Evolutionary conservation across 1,284 basidiomycete species (phyloP).

Genomic region (Nidula niveotomentosa): DNA sequence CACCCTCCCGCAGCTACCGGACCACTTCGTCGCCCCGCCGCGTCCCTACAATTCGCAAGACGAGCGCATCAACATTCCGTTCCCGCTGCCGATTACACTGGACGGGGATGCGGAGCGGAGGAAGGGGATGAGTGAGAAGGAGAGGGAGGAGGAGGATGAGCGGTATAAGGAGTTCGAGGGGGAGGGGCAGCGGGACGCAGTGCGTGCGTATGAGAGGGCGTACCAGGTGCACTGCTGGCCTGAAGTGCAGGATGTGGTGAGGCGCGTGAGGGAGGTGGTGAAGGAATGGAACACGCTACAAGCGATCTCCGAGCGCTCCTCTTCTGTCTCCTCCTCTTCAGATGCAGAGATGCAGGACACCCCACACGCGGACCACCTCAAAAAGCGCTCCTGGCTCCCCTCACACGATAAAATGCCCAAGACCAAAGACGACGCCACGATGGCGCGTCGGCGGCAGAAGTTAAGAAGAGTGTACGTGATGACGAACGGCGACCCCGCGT

Average conservation of each 20-base stretch:
- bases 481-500: constrained; percentile 51
- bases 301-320: not conserved
- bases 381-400: no score
- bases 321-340: no score
- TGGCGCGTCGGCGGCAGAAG: constrained; percentile 10
- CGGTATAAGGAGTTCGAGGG: not conserved
- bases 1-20: constrained; percentile 37
- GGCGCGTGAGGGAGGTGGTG: constrained; percentile 37
- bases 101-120: no score
- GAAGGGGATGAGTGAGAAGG: not conserved
- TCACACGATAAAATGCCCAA: not conserved
- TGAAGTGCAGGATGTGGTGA: constrained; percentile 40
- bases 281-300: constrained; percentile 7
- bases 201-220: constrained; percentile 6
- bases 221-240: constrained; percentile 51
- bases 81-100: no score
- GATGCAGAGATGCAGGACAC: no score
- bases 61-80: no score
- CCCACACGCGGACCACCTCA: no score
- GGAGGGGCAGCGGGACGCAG: not conserved
- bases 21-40: constrained; percentile 25
- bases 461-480: constrained; percentile 45
- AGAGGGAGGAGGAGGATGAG: not conserved
- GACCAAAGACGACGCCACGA: constrained; percentile 9
- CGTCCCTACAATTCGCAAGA: not conserved